These are phyloP conservation scores for Fagopyrum homotropicum DNA, from an alignment of 148 eudicot genomes.

Conservation along the genomic window DNA sequence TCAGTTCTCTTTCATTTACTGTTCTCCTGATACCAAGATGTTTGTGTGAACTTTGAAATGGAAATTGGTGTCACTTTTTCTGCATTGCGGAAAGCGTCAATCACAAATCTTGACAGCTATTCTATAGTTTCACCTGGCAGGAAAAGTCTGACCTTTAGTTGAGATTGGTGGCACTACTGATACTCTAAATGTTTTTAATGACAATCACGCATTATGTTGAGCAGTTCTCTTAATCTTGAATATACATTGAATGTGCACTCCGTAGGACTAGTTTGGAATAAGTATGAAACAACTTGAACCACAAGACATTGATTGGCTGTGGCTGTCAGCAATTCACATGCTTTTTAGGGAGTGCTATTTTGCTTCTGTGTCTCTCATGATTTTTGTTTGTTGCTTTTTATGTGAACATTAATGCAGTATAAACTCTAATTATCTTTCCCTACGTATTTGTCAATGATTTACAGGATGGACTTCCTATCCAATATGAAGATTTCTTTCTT, in stretches of 20 bases:
- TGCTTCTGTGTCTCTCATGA: not conserved
- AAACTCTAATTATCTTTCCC: not conserved
- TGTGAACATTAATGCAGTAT: not conserved
- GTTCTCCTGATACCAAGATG: conserved; percentile 43
- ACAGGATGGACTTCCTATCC: conserved; percentile 63
- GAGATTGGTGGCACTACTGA: not conserved
- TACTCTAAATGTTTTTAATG: conserved; percentile 20
- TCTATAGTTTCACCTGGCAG: not conserved
- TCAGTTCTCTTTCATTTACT: conserved; percentile 38
- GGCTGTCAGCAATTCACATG: conserved; percentile 22
- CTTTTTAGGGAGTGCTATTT: conserved; percentile 8
- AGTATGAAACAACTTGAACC: conserved; percentile 18
- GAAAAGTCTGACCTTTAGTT: conserved; percentile 5
- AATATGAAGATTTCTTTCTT: conserved; percentile 64
- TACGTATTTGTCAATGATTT: conserved; percentile 13
- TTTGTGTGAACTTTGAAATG: conserved; percentile 44
- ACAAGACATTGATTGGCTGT: conserved; percentile 24
- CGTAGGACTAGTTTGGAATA: conserved; percentile 14
- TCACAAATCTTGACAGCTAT: not conserved
- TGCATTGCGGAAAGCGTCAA: not conserved
- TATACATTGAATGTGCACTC: not conserved
- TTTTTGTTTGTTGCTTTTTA: conserved; percentile 12
- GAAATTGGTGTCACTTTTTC: conserved; percentile 8
- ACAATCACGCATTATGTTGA: conserved; percentile 17
- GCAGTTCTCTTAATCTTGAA: conserved; percentile 14